These are phyloP conservation scores for Barbatosphaeria neglecta DNA, from an alignment of 495 filamentous ascomycete species.

Conservation along the genomic window DNA sequence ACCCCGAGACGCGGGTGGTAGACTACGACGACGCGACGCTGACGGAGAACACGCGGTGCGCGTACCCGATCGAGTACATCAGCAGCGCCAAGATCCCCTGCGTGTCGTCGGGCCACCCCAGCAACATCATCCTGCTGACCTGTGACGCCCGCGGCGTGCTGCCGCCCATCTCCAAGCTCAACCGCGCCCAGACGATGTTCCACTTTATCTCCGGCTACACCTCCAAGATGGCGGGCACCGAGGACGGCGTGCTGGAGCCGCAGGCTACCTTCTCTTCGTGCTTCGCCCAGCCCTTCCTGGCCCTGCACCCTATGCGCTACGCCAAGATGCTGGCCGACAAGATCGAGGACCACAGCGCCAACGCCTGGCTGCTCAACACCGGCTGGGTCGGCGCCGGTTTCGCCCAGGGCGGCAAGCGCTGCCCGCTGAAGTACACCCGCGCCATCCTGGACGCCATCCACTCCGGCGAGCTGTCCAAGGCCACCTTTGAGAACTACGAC, in stretches of 20 bases:
- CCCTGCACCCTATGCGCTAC: conserved; percentile 98
- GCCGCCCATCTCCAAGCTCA: conserved; percentile 95
- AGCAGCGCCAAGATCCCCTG: conserved; percentile 97
- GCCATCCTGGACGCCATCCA: conserved; percentile 98
- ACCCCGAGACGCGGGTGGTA: conserved; percentile 76
- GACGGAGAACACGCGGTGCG: conserved; percentile 96
- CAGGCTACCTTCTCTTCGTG: conserved; percentile 98
- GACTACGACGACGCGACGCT: conserved; percentile 92
- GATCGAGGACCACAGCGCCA: conserved; percentile 88
- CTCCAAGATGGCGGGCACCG: conserved; percentile 99
- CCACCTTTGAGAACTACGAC: conserved; percentile 87
- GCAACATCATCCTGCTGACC: conserved; percentile 95
- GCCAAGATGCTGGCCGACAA: conserved; percentile 96
- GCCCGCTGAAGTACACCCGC: conserved; percentile 97
- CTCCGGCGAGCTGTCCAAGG: conserved; percentile 83
- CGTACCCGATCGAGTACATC: conserved; percentile 98
- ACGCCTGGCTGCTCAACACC: conserved; percentile 98
- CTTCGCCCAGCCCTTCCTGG: conserved; percentile 98
- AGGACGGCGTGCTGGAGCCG: conserved; percentile 91
- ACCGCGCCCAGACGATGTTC: conserved; percentile 96
- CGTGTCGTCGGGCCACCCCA: conserved; percentile 72
- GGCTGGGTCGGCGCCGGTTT: conserved; percentile 97
- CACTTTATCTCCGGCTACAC: conserved; percentile 99
- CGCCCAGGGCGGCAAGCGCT: conserved; percentile 91
- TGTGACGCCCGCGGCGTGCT: conserved; percentile 97